Conservation (phyloP, 202 grass and related monocot genomes). For the Setaria viridis region DNA sequence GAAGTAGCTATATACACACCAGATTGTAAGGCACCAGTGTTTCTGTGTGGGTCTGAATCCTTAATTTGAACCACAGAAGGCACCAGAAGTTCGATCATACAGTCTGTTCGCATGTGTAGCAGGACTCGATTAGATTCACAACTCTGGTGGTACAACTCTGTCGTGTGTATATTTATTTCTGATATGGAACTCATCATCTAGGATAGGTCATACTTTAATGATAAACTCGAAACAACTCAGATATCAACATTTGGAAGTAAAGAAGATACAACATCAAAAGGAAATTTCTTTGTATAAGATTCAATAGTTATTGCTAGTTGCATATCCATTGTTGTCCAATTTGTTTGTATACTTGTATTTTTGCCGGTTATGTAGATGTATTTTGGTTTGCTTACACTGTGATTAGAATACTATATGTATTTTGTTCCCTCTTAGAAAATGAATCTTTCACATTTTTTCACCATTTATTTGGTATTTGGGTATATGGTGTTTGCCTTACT, state of each 20-base stretch:
- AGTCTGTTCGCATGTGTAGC: not conserved
- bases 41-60: not conserved
- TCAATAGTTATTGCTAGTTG: not conserved
- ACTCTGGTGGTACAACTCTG: not conserved
- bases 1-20: not conserved
- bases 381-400: not conserved
- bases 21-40: not conserved
- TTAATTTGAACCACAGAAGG: not conserved
- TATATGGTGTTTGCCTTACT: constrained; percentile 6
- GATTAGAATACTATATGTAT: not conserved
- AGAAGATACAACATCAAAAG: not conserved
- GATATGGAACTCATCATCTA: not conserved
- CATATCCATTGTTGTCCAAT: not conserved
- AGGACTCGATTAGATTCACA: not conserved
- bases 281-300: not conserved
- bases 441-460: not conserved
- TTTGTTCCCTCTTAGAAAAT: constrained; percentile 15
- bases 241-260: not conserved
- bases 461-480: not conserved
- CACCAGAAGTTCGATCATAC: not conserved
- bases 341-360: not conserved
- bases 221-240: not conserved
- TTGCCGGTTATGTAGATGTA: not conserved
- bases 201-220: not conserved
- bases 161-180: not conserved